These are phyloP conservation scores for Chlamydomonas schloesseri DNA, from an alignment of 139 green algal genomes.

Conservation along the genomic window DNA sequence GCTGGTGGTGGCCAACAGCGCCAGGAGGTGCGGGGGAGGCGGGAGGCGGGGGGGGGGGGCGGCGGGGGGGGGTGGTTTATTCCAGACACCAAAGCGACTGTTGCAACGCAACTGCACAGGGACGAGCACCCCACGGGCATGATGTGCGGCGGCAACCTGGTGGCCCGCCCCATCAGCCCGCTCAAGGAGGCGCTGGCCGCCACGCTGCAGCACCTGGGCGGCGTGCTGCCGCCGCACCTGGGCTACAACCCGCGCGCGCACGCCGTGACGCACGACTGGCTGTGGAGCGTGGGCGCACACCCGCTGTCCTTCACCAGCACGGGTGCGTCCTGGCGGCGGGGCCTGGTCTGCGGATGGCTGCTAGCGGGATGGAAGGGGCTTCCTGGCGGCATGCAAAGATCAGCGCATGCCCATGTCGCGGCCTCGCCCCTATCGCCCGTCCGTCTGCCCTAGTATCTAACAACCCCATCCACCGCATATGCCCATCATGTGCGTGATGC, in stretches of 20 bases:
- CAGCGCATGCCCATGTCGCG: too few species aligned
- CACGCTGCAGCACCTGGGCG: slow-evolving; percentile 65
- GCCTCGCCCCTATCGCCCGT: too few species aligned
- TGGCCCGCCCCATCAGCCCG: slow-evolving; percentile 60
- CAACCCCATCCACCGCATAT: too few species aligned
- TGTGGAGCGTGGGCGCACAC: slow-evolving; percentile 69
- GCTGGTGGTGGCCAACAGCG: slow-evolving; percentile 68
- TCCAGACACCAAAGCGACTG: too few species aligned
- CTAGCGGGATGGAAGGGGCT: too few species aligned
- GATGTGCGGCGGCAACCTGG: slow-evolving; percentile 67
- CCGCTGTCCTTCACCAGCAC: slow-evolving; percentile 63
- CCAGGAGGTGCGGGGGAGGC: slow-evolving; percentile 51
- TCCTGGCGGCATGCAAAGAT: too few species aligned
- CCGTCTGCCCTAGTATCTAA: too few species aligned
- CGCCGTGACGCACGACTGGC: slow-evolving; percentile 69
- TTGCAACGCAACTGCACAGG: too few species aligned
- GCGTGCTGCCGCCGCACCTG: slow-evolving; percentile 77
- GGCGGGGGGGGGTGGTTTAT: too few species aligned
- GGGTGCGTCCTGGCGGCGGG: background rate
- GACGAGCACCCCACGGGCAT: slow-evolving; percentile 74
- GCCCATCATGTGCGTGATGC: too few species aligned
- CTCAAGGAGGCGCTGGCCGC: slow-evolving; percentile 70
- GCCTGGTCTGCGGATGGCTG: too few species aligned
- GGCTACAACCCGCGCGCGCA: slow-evolving; percentile 57
- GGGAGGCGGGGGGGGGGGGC: too few species aligned